Conservation (phyloP, 495 filamentous ascomycete species). For the Penicillium bialowiezense region DNA sequence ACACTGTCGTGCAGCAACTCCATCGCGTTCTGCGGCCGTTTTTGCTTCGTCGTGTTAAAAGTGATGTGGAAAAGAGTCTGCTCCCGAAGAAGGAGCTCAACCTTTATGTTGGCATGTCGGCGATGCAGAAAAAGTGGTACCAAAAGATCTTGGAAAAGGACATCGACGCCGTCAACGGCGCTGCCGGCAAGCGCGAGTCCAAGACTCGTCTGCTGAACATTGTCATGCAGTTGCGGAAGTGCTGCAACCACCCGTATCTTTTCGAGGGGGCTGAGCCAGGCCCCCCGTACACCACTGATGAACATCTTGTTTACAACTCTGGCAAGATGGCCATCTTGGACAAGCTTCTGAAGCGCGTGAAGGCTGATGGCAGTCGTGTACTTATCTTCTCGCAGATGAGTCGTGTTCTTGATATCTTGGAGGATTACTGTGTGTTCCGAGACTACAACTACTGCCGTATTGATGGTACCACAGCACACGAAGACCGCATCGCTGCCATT, state of each 20-base stretch:
- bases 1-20: slow-evolving; percentile 95
- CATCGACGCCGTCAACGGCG: slow-evolving; percentile 98
- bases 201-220: slow-evolving; percentile 99
- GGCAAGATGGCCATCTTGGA: slow-evolving; percentile 98
- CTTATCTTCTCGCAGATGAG: slow-evolving; percentile 99
- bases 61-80: slow-evolving; percentile 97
- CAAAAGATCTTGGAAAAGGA: slow-evolving; percentile 99
- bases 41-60: slow-evolving; percentile 93
- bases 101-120: slow-evolving; percentile 95
- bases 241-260: slow-evolving; percentile 97
- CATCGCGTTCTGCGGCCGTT: slow-evolving; percentile 93
- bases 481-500: slow-evolving; percentile 95
- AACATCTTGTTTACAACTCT: slow-evolving; percentile 89
- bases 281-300: slow-evolving; percentile 96
- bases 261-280: slow-evolving; percentile 98
- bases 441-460: slow-evolving; percentile 96
- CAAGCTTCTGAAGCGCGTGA: slow-evolving; percentile 81
- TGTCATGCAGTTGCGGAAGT: slow-evolving; percentile 99
- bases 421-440: slow-evolving; percentile 96
- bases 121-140: slow-evolving; percentile 99
- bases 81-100: slow-evolving; percentile 98
- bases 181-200: slow-evolving; percentile 93
- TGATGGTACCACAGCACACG: slow-evolving; percentile 94
- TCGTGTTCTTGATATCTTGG: slow-evolving; percentile 91
- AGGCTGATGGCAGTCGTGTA: slow-evolving; percentile 82